A percentile compares a stretch with the other conserved stretches of the same genome.
phyloP scores from a whole-genome alignment of 108 stramenopile genomes.

The Pseudonitzschia delicatissima region DNA sequence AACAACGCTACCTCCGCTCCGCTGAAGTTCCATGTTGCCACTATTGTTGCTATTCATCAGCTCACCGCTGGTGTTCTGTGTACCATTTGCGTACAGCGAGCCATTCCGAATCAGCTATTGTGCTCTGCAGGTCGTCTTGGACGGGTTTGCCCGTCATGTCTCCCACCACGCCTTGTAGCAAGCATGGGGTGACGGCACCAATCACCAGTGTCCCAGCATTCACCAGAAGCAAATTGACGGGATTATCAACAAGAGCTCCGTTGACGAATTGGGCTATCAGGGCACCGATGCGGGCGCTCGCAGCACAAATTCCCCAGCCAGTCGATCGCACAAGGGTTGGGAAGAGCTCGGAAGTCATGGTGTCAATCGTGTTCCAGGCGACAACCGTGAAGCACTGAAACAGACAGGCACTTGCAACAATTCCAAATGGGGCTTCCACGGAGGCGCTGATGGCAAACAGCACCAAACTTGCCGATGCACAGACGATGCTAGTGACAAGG shows the following conservation, averaged over 20 bases:
- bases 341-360: constrained; percentile 67
- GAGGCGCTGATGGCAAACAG: constrained; percentile 49
- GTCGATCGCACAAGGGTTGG: constrained; percentile 70
- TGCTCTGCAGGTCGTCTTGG: constrained; percentile 10
- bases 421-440: constrained; percentile 10
- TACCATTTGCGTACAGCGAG: no score
- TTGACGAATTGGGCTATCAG: constrained; percentile 74
- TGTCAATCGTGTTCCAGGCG: constrained; percentile 80
- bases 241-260: constrained; percentile 47
- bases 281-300: constrained; percentile 67
- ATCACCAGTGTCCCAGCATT: constrained; percentile 54
- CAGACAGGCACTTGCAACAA: constrained; percentile 60
- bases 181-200: constrained; percentile 53
- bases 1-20: no score
- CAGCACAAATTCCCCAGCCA: constrained; percentile 78
- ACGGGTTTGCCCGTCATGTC: constrained; percentile 43
- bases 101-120: no score
- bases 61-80: no score
- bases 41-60: no score
- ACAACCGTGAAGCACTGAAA: constrained; percentile 74
- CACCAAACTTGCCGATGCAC: constrained; percentile 44
- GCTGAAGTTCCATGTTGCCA: no score
- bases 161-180: constrained; percentile 18
- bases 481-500: constrained; percentile 47
- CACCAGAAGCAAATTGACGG: constrained; percentile 43